Conservation (phyloP, 2,329 filamentous ascomycete species). For the Nectriaceae sp. region DNA sequence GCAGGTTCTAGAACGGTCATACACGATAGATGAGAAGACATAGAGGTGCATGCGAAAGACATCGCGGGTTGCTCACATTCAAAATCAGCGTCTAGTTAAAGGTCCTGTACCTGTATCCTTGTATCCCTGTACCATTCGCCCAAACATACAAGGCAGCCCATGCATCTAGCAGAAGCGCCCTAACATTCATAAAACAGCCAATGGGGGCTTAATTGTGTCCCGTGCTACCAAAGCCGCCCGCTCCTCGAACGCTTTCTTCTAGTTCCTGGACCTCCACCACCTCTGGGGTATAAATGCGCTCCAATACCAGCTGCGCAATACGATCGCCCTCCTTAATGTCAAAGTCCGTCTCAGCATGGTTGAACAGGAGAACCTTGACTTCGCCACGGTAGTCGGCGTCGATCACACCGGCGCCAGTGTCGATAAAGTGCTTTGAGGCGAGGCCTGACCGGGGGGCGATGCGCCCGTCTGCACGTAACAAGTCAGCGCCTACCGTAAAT, state of each 20-base stretch:
- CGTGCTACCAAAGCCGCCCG: slow-evolving; percentile 89
- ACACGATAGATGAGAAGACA: slow-evolving; percentile 3
- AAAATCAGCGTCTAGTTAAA: too few species aligned
- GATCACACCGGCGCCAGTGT: slow-evolving; percentile 94
- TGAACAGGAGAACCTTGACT: slow-evolving; percentile 94
- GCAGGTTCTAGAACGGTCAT: too few species aligned
- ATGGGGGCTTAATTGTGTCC: slow-evolving; percentile 51
- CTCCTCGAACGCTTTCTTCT: slow-evolving; percentile 87
- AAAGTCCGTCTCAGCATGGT: slow-evolving; percentile 83
- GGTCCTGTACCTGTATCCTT: too few species aligned
- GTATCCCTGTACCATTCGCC: too few species aligned
- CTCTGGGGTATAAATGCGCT: slow-evolving; percentile 92
- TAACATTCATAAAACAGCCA: too few species aligned
- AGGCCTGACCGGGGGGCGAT: slow-evolving; percentile 90
- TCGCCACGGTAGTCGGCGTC: slow-evolving; percentile 96
- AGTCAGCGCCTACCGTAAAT: background rate
- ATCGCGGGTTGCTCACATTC: slow-evolving; percentile 5
- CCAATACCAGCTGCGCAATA: slow-evolving; percentile 89
- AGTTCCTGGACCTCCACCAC: slow-evolving; percentile 87
- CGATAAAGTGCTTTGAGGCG: slow-evolving; percentile 92
- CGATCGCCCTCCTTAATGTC: slow-evolving; percentile 82
- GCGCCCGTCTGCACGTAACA: slow-evolving; percentile 70
- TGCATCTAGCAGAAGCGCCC: too few species aligned
- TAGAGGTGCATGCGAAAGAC: slow-evolving; percentile 19
- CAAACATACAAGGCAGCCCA: too few species aligned